phyloP scores from a whole-genome alignment of 2,329 filamentous ascomycete species.

The Dryadomyces sulphureus region DNA sequence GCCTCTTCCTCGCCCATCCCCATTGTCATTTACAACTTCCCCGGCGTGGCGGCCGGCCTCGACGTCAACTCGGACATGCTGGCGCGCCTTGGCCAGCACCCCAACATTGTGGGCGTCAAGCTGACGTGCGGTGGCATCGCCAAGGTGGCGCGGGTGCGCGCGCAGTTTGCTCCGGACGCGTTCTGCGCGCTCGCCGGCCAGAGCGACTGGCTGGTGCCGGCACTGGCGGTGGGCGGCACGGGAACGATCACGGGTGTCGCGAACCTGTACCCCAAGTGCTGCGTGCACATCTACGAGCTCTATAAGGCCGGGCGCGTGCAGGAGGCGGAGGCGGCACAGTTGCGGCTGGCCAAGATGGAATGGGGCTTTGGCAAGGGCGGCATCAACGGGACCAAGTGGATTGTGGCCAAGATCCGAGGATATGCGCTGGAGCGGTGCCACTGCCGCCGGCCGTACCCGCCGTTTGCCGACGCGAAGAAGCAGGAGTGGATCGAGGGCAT shows the following conservation, averaged over 20 bases:
- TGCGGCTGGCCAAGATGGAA: constrained; percentile 35
- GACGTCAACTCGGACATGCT: constrained; percentile 56
- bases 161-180: constrained; percentile 28
- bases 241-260: constrained; percentile 46
- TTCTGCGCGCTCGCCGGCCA: constrained; percentile 59
- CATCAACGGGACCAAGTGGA: constrained; percentile 47
- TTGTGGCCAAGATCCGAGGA: constrained; percentile 37
- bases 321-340: constrained; percentile 33
- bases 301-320: constrained; percentile 28
- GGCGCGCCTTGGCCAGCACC: constrained; percentile 37
- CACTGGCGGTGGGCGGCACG: constrained; percentile 37
- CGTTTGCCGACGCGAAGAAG: constrained; percentile 29
- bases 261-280: constrained; percentile 41
- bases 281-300: constrained; percentile 32
- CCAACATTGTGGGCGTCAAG: constrained; percentile 57
- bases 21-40: constrained; percentile 60
- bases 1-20: constrained; percentile 46
- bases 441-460: constrained; percentile 38
- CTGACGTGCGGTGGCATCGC: constrained; percentile 58
- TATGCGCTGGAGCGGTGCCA: constrained; percentile 35
- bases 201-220: constrained; percentile 51
- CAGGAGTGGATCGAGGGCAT: constrained; percentile 23
- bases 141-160: constrained; percentile 46
- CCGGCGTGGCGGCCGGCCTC: constrained; percentile 49
- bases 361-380: constrained; percentile 42